Conservation (phyloP, 371 early-diverging fungal species). For the Scutellospora calospora region DNA sequence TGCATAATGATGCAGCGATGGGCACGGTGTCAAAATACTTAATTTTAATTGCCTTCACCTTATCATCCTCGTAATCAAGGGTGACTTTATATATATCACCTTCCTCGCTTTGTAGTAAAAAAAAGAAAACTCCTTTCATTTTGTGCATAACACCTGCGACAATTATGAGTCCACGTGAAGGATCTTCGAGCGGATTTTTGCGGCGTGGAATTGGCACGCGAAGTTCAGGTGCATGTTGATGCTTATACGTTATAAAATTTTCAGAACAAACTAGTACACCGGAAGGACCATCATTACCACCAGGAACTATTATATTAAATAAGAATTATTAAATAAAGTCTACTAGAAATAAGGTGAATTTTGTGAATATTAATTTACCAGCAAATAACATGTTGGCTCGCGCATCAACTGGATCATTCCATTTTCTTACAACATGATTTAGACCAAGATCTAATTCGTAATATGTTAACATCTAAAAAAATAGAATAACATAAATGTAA, state of each 20-base stretch:
- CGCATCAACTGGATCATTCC: slow-evolving; percentile 85
- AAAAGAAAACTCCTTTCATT: slow-evolving; percentile 85
- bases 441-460: slow-evolving; percentile 98
- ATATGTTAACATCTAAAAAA: slow-evolving; percentile 74
- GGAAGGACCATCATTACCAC: slow-evolving; percentile 95
- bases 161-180: slow-evolving; percentile 77
- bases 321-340: background rate
- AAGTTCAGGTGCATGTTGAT: slow-evolving; percentile 73
- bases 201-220: slow-evolving; percentile 90
- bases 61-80: slow-evolving; percentile 80
- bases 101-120: slow-evolving; percentile 90
- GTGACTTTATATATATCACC: slow-evolving; percentile 97
- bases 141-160: slow-evolving; percentile 88
- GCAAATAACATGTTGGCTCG: slow-evolving; percentile 85
- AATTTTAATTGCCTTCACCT: slow-evolving; percentile 74
- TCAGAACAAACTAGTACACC: slow-evolving; percentile 97
- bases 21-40: slow-evolving; percentile 97
- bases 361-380: slow-evolving; percentile 52
- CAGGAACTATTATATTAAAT: slow-evolving; percentile 68
- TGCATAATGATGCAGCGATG: slow-evolving; percentile 78
- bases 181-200: slow-evolving; percentile 72
- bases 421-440: slow-evolving; percentile 96
- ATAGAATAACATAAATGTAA: background rate
- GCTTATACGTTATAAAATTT: slow-evolving; percentile 87
- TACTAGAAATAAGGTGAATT: background rate